phyloP scores from a whole-genome alignment of 1,284 basidiomycete species.

The Boletellus deceptivus region DNA sequence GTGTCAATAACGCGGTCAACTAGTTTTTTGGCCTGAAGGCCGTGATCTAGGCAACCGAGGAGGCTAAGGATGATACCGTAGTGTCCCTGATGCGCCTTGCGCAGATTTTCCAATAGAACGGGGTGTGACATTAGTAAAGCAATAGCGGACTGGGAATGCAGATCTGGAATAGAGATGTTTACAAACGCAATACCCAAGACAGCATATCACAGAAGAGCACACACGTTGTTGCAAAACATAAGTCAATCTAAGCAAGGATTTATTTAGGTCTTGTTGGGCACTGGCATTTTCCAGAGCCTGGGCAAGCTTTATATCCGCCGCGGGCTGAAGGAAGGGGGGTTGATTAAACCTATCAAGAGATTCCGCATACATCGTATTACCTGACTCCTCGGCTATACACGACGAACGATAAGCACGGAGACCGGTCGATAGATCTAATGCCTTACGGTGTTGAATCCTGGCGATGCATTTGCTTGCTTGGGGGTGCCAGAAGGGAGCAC shows the following conservation, averaged over 20 bases:
- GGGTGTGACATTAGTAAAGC: slow-evolving; percentile 82
- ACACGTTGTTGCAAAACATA: slow-evolving; percentile 79
- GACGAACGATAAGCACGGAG: slow-evolving; percentile 6
- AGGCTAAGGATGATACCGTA: slow-evolving; percentile 89
- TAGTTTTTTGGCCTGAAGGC: slow-evolving; percentile 76
- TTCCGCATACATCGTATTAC: slow-evolving; percentile 12
- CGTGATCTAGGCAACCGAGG: slow-evolving; percentile 85
- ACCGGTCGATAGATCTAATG: background rate
- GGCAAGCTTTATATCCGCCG: slow-evolving; percentile 53
- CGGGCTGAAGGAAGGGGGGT: slow-evolving; percentile 34
- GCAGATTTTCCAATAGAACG: slow-evolving; percentile 76
- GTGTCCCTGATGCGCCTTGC: slow-evolving; percentile 85
- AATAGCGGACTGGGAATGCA: slow-evolving; percentile 76
- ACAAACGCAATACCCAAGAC: slow-evolving; percentile 1
- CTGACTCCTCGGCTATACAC: slow-evolving; percentile 32
- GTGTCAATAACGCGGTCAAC: slow-evolving; percentile 89
- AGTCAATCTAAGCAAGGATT: slow-evolving; percentile 80
- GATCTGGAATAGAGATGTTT: slow-evolving; percentile 38
- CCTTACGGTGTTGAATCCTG: slow-evolving; percentile 48
- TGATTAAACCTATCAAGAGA: background rate
- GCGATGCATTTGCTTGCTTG: slow-evolving; percentile 28
- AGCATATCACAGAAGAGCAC: slow-evolving; percentile 16
- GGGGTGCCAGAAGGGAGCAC: slow-evolving; percentile 14
- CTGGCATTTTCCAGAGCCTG: slow-evolving; percentile 74
- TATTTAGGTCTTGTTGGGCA: slow-evolving; percentile 82